Conservation (phyloP, 257 asterid species). For the Solanum chaucha region DNA sequence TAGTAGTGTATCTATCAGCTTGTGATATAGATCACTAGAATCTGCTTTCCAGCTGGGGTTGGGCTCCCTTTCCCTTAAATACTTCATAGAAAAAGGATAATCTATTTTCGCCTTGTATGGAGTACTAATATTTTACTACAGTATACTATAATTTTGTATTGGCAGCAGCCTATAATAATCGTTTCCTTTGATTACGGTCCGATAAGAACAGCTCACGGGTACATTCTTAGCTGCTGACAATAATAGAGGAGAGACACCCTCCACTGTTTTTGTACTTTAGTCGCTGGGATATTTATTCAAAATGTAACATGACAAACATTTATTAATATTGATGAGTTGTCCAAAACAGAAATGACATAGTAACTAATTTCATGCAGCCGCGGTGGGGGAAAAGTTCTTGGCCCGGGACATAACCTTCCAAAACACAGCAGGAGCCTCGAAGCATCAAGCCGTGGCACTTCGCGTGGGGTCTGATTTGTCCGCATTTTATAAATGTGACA, state of each 20-base stretch:
- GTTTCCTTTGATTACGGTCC: not conserved
- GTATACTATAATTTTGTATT: not conserved
- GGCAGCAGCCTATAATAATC: not conserved
- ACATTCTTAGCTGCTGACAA: not conserved
- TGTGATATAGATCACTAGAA: not conserved
- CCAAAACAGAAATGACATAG: not conserved
- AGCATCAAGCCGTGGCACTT: constrained; percentile 69
- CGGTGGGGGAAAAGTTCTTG: constrained; percentile 45
- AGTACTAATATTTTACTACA: not conserved
- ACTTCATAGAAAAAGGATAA: not conserved
- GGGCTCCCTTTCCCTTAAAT: not conserved
- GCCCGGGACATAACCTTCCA: constrained; percentile 59
- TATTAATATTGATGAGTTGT: not conserved
- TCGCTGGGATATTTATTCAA: not conserved
- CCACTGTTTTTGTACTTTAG: not conserved
- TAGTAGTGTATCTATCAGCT: not conserved
- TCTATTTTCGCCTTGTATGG: not conserved
- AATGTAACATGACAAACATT: not conserved
- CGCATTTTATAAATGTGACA: constrained; percentile 46
- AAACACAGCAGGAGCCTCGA: constrained; percentile 53
- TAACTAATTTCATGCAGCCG: constrained; percentile 22
- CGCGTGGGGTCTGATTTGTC: constrained; percentile 57
- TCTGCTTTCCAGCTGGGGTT: not conserved
- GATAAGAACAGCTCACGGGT: not conserved
- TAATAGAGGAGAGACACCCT: not conserved